phyloP scores from a whole-genome alignment of 2,329 filamentous ascomycete species.

The Trichophyton rubrum region DNA sequence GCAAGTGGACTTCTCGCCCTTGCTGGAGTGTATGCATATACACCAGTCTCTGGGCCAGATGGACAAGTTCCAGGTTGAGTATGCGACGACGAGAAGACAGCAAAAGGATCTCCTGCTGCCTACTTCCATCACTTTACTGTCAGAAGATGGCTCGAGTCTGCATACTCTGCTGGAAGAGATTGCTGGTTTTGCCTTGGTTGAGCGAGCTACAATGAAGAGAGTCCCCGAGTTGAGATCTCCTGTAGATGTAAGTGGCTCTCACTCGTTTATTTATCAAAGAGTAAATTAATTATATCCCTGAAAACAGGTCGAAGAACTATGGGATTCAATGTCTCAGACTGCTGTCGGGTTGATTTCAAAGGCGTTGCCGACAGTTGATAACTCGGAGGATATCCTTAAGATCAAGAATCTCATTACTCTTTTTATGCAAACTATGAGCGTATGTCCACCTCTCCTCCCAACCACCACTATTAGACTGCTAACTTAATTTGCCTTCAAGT shows the following conservation, averaged over 20 bases:
- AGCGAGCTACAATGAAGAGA: conserved; percentile 82
- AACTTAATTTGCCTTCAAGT: conserved; percentile 57
- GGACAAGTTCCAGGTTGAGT: conserved; percentile 81
- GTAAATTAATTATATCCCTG: neutral
- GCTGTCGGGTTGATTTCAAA: conserved; percentile 71
- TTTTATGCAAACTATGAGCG: conserved; percentile 98
- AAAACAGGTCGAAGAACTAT: conserved; percentile 77
- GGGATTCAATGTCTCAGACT: conserved; percentile 93
- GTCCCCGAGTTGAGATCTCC: conserved; percentile 69
- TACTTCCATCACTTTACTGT: conserved; percentile 58
- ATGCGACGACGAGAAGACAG: conserved; percentile 75
- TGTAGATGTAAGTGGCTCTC: conserved; percentile 53
- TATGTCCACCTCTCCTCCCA: conserved; percentile 28
- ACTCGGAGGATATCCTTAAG: conserved; percentile 81
- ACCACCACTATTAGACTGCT: neutral
- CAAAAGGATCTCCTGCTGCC: conserved; percentile 89
- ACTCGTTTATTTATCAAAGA: neutral
- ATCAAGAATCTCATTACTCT: conserved; percentile 87
- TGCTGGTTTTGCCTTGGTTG: conserved; percentile 90
- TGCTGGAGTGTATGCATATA: conserved; percentile 93
- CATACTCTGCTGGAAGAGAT: conserved; percentile 88
- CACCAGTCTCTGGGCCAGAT: conserved; percentile 87
- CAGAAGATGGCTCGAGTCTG: conserved; percentile 74
- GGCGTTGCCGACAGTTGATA: conserved; percentile 64
- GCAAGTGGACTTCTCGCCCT: conserved; percentile 82